Base-by-base conservation (phyloP, 148 eudicot genomes). In the Rhododendron ferrugineum region DNA sequence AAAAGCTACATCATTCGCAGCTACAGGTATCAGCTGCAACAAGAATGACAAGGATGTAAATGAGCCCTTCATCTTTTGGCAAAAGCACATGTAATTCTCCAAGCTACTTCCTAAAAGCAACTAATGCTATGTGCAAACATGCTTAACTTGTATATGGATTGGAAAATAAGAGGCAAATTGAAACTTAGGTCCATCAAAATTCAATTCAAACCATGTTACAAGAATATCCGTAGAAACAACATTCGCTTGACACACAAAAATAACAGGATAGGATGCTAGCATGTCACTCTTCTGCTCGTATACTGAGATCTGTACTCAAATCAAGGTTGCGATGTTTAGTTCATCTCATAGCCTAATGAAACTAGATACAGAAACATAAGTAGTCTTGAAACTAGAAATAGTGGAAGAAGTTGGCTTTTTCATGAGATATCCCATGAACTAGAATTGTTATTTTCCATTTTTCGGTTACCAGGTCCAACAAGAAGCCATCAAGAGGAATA, bases 11-110 rank as follows among this genome's bases (percentile, higher is more conserved):
- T 92, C 97, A 85, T 93, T 93, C 40, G 92, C 93, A 82, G 95
- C 95, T 26, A 95, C 99, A 3, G 99, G 99, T 89, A 96, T 93
- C 95, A 96, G 86, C 99, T 95, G 94, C 89, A 85, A 28, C 77
- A 42, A 60, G 37, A 68, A 62, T 37, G 34, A 37, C 1, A 82
- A 56, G 18, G 23, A 86, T 23, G 60, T 4, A 37, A 16, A 56
- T 34, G 7, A 46, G 3, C 32, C 37, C 58, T 62, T 47, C 15
- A 40, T 46, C 34, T 32, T 28, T 18, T 70, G 28, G 54, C 28
- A 32, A 50, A 68, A 82, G 37, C 84, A 50, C 44, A 37, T 40
- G 26, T 20, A 40, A 40, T 32, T 37, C 74, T 82, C 84, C 73
- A 44, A 66, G 22, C 54, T 64, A 9, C 30, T 83, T 66, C 58